Base-by-base conservation (phyloP, 345 rosid genomes). In the Populus nigra region DNA sequence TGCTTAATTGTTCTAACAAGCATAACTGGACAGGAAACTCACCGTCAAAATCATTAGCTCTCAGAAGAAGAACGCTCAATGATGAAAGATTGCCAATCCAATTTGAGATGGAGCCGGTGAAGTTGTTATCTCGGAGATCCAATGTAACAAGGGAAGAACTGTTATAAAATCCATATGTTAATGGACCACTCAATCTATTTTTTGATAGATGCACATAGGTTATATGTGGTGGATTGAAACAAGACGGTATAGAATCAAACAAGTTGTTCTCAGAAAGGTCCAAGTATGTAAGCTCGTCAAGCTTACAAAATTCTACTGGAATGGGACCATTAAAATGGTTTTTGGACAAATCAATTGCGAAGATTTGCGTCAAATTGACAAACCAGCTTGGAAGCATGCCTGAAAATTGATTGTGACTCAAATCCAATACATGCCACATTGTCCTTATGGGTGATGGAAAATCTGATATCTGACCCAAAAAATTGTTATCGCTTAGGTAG, bases 61-160 rank as follows among this genome's bases (percentile, higher is more conserved):
- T 61, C 72, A 83, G 3, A n/a, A 86, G 68, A 25, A 86, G 69
- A 73, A 69, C 59, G 8, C 77, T 66, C 68, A 86, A 73, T 2
- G 18, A 0, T 0, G 47, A 6, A 43, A 80, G 35, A 0, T 1
- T 43, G 10, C 10, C 73, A 16, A 85, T 68, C 77, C 84, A 77
- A 7, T 73, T 8, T 2, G 84, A 84, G 53, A 86, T 67, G 0
- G 16, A 2, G 2, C 84, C 83, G 0, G 10, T 31, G 1, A 87
- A 59, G n/a, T 4, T 5, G 35, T 86, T 84, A 0, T 73, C 29
- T 12, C 71, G 53, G 5, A 82, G 61, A 69, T 84, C 82, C 38
- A 87, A 17, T 3, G 69, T 25, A 13, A 65, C 0, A 8, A 41
- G 17, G 9, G n/a, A 12, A 25, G 36, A 57, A 18, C 50, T 41